A percentile compares a stretch with the other conserved stretches of the same genome.
Evolutionary conservation across 2,329 filamentous ascomycete species (phyloP).

Genomic region (Raffaelea ambrosiae): DNA sequence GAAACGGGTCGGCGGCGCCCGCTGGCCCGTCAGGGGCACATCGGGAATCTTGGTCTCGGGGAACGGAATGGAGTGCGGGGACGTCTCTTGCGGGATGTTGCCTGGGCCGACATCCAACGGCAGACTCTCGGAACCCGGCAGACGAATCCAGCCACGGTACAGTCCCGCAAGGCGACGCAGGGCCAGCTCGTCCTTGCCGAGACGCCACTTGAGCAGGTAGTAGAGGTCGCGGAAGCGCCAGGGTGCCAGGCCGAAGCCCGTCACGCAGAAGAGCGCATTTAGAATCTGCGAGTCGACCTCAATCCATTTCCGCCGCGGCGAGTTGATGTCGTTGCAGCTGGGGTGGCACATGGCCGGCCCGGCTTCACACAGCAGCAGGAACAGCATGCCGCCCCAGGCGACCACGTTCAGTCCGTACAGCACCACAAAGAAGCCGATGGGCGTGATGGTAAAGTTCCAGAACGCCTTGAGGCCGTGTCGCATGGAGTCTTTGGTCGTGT

Average conservation of each 20-base stretch:
- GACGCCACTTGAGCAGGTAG: constrained; percentile 58
- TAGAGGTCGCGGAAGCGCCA: constrained; percentile 80
- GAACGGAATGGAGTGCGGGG: constrained; percentile 47
- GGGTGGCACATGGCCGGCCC: constrained; percentile 64
- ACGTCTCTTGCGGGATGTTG: constrained; percentile 31
- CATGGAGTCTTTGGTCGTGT: constrained; percentile 50
- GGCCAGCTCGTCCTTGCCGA: constrained; percentile 41
- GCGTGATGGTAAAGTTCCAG: constrained; percentile 66
- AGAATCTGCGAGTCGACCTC: constrained; percentile 78
- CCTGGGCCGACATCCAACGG: constrained; percentile 43
- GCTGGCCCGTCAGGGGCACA: constrained; percentile 60
- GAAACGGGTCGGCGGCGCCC: constrained; percentile 55
- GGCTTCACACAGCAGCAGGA: constrained; percentile 71
- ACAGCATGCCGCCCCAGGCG: constrained; percentile 88
- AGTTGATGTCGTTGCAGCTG: constrained; percentile 63
- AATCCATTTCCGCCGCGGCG: constrained; percentile 73
- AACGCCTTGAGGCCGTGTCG: constrained; percentile 51
- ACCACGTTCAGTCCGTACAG: constrained; percentile 77
- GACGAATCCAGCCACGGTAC: constrained; percentile 66
- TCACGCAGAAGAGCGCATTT: constrained; percentile 79
- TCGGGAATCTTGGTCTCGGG: constrained; percentile 56
- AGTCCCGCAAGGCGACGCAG: constrained; percentile 65
- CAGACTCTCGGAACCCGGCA: constrained; percentile 56
- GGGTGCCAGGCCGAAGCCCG: constrained; percentile 73
- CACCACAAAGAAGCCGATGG: constrained; percentile 66